Evolutionary conservation across 2,329 filamentous ascomycete species (phyloP), one percentile per base, ranked within the genome.

Genomic region (Trichoderma atroviride): DNA sequence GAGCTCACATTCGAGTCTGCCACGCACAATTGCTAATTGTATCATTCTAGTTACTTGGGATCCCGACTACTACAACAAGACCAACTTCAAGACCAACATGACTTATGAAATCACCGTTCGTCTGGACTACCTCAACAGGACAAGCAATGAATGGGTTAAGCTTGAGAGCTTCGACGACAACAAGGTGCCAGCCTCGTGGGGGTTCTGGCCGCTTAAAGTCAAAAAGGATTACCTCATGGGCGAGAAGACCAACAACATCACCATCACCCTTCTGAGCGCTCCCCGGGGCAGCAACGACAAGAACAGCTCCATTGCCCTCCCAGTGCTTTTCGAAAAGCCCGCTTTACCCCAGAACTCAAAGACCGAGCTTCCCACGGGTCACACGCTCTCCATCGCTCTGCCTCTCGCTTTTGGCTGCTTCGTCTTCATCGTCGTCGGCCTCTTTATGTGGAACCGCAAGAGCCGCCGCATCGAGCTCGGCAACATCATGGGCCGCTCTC

Each of bases 381-480:
- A 79, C 11, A 84, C 82, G 33, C 78, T 89, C 56, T 81, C 82
- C 74, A 86, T 89, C 72, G 86, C 83, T 16, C 79, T 89, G 6
- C 86, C 87, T 22, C 77, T 80, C 66, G 78, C 85, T 24, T 76
- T 86, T n/a, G 83, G 82, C 61, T 79, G 83, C 74, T 77, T 86
- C 66, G 59, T 80, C 53, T 70, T 87, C 60, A 79, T 85, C 71
- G 70, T 87, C 73, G 55, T 89, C 79, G 81, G 89, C 78, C 76
- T 88, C 78, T 82, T 85, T 79, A 66, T 90, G 81, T 87, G 83
- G 82, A 86, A 88, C 77, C 80, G 82, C 67, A 81, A 83, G 74
- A 77, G 80, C n/a, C 82, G 86, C 68, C 76, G 76, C 70, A 86
- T 88, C 70, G 78, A 79, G 5, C 74, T 88, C 58, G 85, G 84